Evolutionary conservation across 129 eudicot species (phyloP), one percentile per base, ranked within the genome.

Genomic region (Flaveria trinervia): DNA sequence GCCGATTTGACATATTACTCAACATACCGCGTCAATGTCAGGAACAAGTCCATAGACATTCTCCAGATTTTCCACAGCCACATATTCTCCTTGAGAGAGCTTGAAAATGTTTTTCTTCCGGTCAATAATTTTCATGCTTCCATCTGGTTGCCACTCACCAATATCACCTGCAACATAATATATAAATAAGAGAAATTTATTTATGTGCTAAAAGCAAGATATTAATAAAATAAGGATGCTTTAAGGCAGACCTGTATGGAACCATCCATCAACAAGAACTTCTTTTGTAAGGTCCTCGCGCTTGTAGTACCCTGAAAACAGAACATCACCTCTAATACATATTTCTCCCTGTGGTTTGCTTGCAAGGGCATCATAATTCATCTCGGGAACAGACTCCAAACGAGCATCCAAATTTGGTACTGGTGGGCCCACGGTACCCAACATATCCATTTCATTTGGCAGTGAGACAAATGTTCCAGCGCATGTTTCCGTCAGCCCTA

Each of bases 141-240:
- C 98, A 84, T 90, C 77, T 3, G 92, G 89, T 81, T 90, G 97
- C 98, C 98, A 93, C 82, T 93, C 92, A 49, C 97, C 95, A 74
- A 91, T 72, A 75, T 91, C 97, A 65, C 97, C 97, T 91, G 71
- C 68, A 73, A 1, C 52, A 77, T 52, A 13, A 46, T 33, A 20
- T 45, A 56, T 14, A 26, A 33, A 54, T 14, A 77, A 68, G 20
- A 68, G 0, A 57, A 3, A 28, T 18, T 61, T 48, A 49, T 14
- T 20, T 14, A 36, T 3, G 14, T 49, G 71, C 55, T 17, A 15
- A 46, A 8, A 77, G 5, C 15, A 46, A 44, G 23, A 55, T 10
- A 43, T 25, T 33, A 45, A 79, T 77, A 18, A 52, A 23, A 64
- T 7, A 7, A 7, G 36, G 71, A 18, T 65, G 44, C 41, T 26